Conservation (phyloP, 2,329 filamentous ascomycete species). For the Pyricularia sp. region DNA sequence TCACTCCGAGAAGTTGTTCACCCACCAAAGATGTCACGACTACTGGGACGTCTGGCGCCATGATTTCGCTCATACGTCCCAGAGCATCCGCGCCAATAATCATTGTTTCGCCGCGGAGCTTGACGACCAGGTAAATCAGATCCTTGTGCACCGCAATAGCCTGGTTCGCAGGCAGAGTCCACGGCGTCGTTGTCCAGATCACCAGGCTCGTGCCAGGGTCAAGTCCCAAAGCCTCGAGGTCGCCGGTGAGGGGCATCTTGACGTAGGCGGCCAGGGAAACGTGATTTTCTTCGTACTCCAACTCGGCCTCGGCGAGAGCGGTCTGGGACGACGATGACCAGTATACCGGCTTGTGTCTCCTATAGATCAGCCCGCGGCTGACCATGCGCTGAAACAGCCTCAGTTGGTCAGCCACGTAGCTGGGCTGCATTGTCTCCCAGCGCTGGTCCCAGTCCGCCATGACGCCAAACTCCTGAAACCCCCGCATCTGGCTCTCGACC, state of each 20-base stretch:
- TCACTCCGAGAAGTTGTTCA: constrained; percentile 51
- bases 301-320: constrained; percentile 73
- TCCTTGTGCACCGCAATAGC: constrained; percentile 75
- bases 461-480: constrained; percentile 63
- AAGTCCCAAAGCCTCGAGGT: constrained; percentile 14
- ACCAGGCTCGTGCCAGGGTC: constrained; percentile 44
- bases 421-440: constrained; percentile 72
- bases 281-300: constrained; percentile 74
- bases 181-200: constrained; percentile 93
- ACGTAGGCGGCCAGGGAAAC: constrained; percentile 68
- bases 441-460: constrained; percentile 73
- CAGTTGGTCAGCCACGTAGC: constrained; percentile 67
- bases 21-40: constrained; percentile 47
- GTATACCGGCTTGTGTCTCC: constrained; percentile 74
- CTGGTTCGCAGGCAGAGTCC: constrained; percentile 84
- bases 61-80: constrained; percentile 43
- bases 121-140: constrained; percentile 63
- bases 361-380: constrained; percentile 62
- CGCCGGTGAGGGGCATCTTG: constrained; percentile 58
- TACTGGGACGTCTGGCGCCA: constrained; percentile 33
- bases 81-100: constrained; percentile 66
- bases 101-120: constrained; percentile 46
- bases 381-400: constrained; percentile 69
- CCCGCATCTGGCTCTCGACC: constrained; percentile 62
- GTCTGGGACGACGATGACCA: constrained; percentile 76